These are phyloP conservation scores for Phascolomyces articulosus DNA, from an alignment of 371 early-diverging fungal genomes.

Conservation along the genomic window DNA sequence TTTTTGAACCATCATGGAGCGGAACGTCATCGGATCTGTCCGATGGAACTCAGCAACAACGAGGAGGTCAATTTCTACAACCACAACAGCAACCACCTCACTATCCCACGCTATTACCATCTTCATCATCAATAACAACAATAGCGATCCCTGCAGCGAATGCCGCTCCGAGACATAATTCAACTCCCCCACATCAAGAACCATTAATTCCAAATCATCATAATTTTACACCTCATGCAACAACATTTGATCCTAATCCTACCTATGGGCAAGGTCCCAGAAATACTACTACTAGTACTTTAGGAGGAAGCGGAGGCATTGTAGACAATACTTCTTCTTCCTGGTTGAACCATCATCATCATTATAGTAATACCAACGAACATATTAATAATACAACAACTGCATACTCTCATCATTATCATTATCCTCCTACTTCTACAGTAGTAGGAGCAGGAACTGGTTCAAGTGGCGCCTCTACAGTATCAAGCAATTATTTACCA, in stretches of 20 bases:
- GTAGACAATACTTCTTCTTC: background rate
- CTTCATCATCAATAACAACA: no score
- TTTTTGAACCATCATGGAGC: background rate
- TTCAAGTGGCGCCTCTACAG: background rate
- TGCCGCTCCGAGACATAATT: background rate
- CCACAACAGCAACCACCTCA: background rate
- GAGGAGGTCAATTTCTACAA: background rate
- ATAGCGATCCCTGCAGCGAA: background rate
- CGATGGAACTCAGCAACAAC: constrained; percentile 3
- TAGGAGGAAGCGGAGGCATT: background rate
- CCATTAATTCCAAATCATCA: background rate
- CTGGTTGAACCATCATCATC: background rate
- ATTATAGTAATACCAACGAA: background rate
- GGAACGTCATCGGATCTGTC: constrained; percentile 8
- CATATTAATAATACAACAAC: background rate
- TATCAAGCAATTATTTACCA: background rate
- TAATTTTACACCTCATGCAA: background rate
- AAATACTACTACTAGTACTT: background rate
- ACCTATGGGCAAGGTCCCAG: background rate
- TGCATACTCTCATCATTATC: background rate
- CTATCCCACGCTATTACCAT: background rate
- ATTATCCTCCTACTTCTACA: background rate
- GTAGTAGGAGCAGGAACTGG: no score
- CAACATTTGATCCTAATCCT: background rate
- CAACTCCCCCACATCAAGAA: constrained; percentile 1